Percentiles rank a stretch among this genome's conserved stretches.
phyloP scores from a whole-genome alignment of 2,329 filamentous ascomycete genomes.

The Curvularia sp. region DNA sequence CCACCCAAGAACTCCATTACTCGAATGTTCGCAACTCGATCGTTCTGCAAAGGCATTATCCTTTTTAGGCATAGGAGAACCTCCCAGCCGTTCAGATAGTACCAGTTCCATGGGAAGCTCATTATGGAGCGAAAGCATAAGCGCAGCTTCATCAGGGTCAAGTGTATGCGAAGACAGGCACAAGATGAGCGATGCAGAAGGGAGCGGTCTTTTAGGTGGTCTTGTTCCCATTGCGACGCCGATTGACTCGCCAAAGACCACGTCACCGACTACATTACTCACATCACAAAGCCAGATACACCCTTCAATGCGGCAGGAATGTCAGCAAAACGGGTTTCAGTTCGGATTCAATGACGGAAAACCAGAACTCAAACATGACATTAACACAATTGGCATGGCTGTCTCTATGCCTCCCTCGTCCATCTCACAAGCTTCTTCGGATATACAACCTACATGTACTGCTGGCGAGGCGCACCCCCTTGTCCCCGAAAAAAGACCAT shows the following conservation, averaged over 20 bases:
- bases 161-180: slow-evolving; percentile 30
- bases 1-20: slow-evolving; percentile 32
- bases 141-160: slow-evolving; percentile 40
- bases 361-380: neutral
- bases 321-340: slow-evolving; percentile 13
- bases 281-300: slow-evolving; percentile 22
- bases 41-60: slow-evolving; percentile 10
- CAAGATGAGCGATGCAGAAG: slow-evolving; percentile 30
- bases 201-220: slow-evolving; percentile 40
- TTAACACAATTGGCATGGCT: slow-evolving; percentile 23
- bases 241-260: slow-evolving; percentile 10
- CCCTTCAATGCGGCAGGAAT: slow-evolving; percentile 14
- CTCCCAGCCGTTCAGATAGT: slow-evolving; percentile 40
- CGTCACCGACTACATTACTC: slow-evolving; percentile 8
- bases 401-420: slow-evolving; percentile 23
- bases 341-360: slow-evolving; percentile 14
- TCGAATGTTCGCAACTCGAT: slow-evolving; percentile 34
- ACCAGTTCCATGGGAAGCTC: slow-evolving; percentile 36
- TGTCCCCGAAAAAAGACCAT: slow-evolving; percentile 6
- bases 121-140: slow-evolving; percentile 42
- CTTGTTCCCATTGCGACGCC: slow-evolving; percentile 34
- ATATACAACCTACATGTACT: neutral
- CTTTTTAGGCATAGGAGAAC: slow-evolving; percentile 3
- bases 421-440: slow-evolving; percentile 1
- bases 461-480: slow-evolving; percentile 6